These are phyloP conservation scores for Leptographium lundbergii DNA, from an alignment of 2,329 filamentous ascomycete genomes.

Conservation along the genomic window DNA sequence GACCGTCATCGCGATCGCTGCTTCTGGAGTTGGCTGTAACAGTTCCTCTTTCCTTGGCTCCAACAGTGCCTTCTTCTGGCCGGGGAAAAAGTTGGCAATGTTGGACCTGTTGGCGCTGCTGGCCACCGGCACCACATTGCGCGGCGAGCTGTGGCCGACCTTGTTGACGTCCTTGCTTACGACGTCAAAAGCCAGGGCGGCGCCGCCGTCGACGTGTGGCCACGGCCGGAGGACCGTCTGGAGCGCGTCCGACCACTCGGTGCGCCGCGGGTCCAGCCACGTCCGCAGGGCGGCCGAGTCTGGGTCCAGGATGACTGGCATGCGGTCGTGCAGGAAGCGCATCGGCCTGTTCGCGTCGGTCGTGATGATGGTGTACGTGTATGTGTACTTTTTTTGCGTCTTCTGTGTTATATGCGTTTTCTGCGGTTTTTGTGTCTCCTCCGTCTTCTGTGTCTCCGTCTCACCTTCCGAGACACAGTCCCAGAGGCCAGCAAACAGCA, in stretches of 20 bases:
- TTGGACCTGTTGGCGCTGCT: constrained; percentile 84
- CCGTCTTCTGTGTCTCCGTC: no score
- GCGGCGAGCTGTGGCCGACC: constrained; percentile 79
- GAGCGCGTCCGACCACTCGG: constrained; percentile 66
- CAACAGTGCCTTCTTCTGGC: constrained; percentile 7
- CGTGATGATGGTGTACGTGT: constrained; percentile 90
- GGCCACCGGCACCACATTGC: constrained; percentile 70
- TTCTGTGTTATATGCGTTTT: no score
- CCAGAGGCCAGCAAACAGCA: constrained; percentile 88
- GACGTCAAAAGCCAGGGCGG: constrained; percentile 61
- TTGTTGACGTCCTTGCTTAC: constrained; percentile 87
- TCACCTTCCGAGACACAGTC: constrained; percentile 76
- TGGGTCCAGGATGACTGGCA: constrained; percentile 85
- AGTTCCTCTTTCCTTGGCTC: not conserved
- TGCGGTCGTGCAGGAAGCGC: constrained; percentile 80
- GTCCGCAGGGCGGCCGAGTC: constrained; percentile 54
- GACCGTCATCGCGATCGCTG: not conserved
- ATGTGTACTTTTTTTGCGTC: no score
- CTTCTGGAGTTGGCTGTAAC: not conserved
- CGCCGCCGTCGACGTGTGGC: constrained; percentile 36
- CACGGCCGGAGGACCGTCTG: constrained; percentile 63
- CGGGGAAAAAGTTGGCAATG: constrained; percentile 85
- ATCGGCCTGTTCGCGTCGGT: constrained; percentile 75
- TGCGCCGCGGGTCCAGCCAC: constrained; percentile 66
- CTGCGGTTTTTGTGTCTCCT: no score